Conservation (phyloP, 768 basidiomycete genomes). For the Tubosaeta brunneosetosa region DNA sequence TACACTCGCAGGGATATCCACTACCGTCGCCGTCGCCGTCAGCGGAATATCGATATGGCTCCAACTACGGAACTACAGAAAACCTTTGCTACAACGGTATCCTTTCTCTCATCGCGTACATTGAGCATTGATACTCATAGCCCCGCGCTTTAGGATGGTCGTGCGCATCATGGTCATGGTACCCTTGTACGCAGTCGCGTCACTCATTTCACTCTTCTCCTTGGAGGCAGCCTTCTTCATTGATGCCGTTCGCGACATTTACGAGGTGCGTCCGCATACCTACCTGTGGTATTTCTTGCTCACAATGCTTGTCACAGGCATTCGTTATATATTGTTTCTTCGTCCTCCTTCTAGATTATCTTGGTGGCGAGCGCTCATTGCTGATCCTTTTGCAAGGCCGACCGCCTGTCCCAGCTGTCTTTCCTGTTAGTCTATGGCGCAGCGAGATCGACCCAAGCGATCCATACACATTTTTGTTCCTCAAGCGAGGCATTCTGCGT, state of each 20-base stretch:
- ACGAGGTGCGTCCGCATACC: conserved; percentile 61
- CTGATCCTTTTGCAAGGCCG: conserved; percentile 90
- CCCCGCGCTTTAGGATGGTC: conserved; percentile 57
- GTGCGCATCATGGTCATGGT: conserved; percentile 97
- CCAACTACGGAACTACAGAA: conserved; percentile 83
- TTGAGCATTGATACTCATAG: conserved; percentile 4
- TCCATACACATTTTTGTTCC: conserved; percentile 87
- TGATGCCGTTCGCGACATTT: conserved; percentile 90
- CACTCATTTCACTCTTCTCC: conserved; percentile 89
- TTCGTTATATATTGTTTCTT: conserved; percentile 96
- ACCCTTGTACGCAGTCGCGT: conserved; percentile 87
- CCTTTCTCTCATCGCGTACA: background rate
- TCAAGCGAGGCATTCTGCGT: conserved; percentile 97
- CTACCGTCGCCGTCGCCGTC: conserved; percentile 65
- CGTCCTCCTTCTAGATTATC: conserved; percentile 71
- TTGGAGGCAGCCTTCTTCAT: conserved; percentile 95
- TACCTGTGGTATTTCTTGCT: background rate
- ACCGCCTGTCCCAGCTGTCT: conserved; percentile 80
- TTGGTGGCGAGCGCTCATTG: conserved; percentile 91
- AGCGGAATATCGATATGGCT: conserved; percentile 72
- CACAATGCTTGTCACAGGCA: conserved; percentile 43
- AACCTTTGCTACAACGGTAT: conserved; percentile 75
- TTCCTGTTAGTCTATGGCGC: conserved; percentile 80
- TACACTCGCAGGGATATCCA: conserved; percentile 55
- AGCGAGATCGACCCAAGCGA: conserved; percentile 90